Evolutionary conservation across 371 early-diverging fungal species (phyloP).

Genomic region (Saksenaea oblongispora): DNA sequence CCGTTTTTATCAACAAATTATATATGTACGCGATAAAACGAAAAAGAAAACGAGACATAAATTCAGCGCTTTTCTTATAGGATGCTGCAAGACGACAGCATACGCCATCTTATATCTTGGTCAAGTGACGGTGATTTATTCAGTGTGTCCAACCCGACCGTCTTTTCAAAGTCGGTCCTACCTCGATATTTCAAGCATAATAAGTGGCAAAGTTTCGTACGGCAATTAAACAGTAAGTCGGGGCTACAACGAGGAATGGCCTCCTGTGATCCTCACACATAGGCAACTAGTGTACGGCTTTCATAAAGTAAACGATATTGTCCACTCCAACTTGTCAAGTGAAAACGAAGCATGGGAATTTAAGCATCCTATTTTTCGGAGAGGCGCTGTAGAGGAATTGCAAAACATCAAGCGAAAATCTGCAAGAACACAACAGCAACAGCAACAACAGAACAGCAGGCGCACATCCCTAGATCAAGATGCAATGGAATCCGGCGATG

Average conservation of each 20-base stretch:
- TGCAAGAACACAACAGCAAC: slow-evolving; percentile 39
- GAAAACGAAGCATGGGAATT: slow-evolving; percentile 76
- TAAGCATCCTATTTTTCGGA: slow-evolving; percentile 64
- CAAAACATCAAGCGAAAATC: slow-evolving; percentile 68
- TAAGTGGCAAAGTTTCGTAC: slow-evolving; percentile 85
- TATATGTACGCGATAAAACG: slow-evolving; percentile 50
- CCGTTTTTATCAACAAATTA: slow-evolving; percentile 72
- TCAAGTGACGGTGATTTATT: slow-evolving; percentile 63
- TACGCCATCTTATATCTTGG: slow-evolving; percentile 62
- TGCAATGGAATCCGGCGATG: background rate
- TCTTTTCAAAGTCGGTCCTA: slow-evolving; percentile 57
- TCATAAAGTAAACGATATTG: slow-evolving; percentile 66
- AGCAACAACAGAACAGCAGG: slow-evolving; percentile 14
- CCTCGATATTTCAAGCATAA: slow-evolving; percentile 87
- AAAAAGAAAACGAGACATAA: background rate
- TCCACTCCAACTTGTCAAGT: slow-evolving; percentile 56
- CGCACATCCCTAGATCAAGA: background rate
- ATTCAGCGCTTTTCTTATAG: slow-evolving; percentile 13
- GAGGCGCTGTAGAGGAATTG: slow-evolving; percentile 56
- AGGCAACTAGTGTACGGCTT: slow-evolving; percentile 52
- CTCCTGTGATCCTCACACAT: slow-evolving; percentile 5
- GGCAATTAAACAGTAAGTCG: slow-evolving; percentile 76
- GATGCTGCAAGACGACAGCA: slow-evolving; percentile 64
- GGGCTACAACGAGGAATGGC: background rate
- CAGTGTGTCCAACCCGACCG: slow-evolving; percentile 62